These are phyloP conservation scores for Cornus kousa DNA, from an alignment of 148 eudicot species.

Conservation along the genomic window DNA sequence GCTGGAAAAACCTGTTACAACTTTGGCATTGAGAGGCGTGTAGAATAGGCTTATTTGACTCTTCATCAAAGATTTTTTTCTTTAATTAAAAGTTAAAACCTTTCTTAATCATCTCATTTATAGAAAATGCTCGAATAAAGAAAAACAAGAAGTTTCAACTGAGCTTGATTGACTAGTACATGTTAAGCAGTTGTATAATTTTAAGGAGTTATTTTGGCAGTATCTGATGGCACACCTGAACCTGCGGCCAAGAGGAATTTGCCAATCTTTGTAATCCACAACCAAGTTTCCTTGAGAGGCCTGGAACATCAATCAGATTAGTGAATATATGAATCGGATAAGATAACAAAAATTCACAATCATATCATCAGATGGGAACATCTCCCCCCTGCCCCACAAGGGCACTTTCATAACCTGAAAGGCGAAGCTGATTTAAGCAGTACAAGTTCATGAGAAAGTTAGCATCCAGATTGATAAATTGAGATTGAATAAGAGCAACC, in stretches of 20 bases:
- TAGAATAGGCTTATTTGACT: background rate
- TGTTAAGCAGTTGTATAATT: background rate
- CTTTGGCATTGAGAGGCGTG: background rate
- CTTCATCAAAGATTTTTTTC: background rate
- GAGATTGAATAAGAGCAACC: background rate
- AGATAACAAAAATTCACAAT: background rate
- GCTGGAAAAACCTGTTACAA: background rate
- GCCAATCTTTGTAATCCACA: conserved; percentile 99
- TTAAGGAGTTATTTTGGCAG: background rate
- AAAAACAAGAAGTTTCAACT: background rate
- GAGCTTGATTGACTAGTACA: background rate
- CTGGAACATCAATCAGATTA: conserved; percentile 34
- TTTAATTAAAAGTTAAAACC: background rate
- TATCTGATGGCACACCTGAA: conserved; percentile 59
- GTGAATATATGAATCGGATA: background rate
- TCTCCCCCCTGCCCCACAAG: background rate
- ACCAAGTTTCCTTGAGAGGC: conserved; percentile 75
- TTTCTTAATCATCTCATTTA: background rate
- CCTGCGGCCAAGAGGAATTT: conserved; percentile 95
- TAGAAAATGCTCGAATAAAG: background rate
- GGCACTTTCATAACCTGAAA: background rate
- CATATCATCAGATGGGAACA: background rate
- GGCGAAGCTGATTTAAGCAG: background rate
- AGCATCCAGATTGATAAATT: conserved; percentile 5
- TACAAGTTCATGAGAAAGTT: background rate